phyloP scores from a whole-genome alignment of 176 grass and related monocot species.

The Stipa capillata region DNA sequence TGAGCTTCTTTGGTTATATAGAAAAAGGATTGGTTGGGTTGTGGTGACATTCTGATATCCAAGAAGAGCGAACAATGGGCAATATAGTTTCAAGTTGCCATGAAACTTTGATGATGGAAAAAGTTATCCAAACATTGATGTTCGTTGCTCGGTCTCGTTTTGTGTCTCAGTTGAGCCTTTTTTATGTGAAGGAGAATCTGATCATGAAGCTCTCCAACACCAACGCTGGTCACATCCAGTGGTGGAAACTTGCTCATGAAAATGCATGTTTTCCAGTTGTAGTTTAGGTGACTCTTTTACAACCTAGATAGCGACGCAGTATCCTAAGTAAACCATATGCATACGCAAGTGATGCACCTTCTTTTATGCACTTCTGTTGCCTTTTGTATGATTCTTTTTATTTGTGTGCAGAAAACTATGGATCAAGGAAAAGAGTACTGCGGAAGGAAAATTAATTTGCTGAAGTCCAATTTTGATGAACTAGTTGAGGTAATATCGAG shows the following conservation, averaged over 20 bases:
- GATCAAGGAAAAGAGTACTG: constrained; percentile 90
- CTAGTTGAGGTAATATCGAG: constrained; percentile 67
- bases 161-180: background rate
- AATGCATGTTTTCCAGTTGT: background rate
- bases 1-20: background rate
- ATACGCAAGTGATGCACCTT: background rate
- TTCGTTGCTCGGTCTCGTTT: background rate
- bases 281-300: background rate
- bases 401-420: constrained; percentile 72
- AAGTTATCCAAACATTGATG: background rate
- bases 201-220: background rate
- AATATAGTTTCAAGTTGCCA: background rate
- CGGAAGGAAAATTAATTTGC: constrained; percentile 77
- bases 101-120: background rate
- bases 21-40: background rate
- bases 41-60: background rate
- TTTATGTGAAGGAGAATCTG: background rate
- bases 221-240: background rate
- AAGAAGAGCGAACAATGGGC: background rate
- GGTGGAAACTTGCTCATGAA: too few species aligned
- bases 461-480: constrained; percentile 90
- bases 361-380: background rate
- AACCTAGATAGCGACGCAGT: background rate
- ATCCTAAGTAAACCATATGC: background rate
- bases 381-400: constrained; percentile 6